Evolutionary conservation across 257 asterid species (phyloP), one percentile per base, ranked within the genome.

Genomic region (Lantana camara): DNA sequence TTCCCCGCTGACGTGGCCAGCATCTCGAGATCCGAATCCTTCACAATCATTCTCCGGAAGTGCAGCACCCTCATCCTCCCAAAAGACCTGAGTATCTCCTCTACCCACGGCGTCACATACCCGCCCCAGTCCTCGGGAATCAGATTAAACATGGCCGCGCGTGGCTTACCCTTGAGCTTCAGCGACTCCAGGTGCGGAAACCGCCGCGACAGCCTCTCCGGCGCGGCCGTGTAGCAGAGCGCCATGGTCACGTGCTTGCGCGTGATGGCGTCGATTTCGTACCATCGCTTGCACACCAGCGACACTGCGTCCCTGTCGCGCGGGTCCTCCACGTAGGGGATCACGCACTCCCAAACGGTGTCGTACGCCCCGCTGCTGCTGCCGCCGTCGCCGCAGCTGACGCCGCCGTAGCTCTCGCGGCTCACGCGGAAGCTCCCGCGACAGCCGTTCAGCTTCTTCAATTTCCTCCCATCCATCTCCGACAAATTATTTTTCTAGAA

Each of bases 51-150:
- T 34, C 97, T 67, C 41, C 97, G 73, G 17, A 91, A 85, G 69
- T 91, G 97, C 46, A 91, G 77, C 13, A 78, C 74, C 64, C 75
- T 88, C 82, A 91, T 68, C 16, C 72, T 65, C 60, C 40, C 35
- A 30, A 82, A 83, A 0, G 81, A 48, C 50, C 73, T 61, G 9
- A 67, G 35, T 9, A 88, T 85, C 44, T 91, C 90, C 22, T 75
- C 75, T 34, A 88, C 80, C 97, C 97, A 91, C 0, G 90, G 92
- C 9, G 79, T 75, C 10, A 76, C 97, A 13, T 76, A 83, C 1
- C 96, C 96, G 1, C 96, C 97, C 97, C 96, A 85, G 55, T 90
- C 90, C 40, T 85, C 92, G 0, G 92, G 90, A 44, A 87, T 87
- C 77, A 87, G 40, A 60, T 85, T 87, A 34, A 85, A 90, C 97